Evolutionary conservation across 2,329 filamentous ascomycete species (phyloP).

Genomic region (Parasarocladium wereldwijsianum): DNA sequence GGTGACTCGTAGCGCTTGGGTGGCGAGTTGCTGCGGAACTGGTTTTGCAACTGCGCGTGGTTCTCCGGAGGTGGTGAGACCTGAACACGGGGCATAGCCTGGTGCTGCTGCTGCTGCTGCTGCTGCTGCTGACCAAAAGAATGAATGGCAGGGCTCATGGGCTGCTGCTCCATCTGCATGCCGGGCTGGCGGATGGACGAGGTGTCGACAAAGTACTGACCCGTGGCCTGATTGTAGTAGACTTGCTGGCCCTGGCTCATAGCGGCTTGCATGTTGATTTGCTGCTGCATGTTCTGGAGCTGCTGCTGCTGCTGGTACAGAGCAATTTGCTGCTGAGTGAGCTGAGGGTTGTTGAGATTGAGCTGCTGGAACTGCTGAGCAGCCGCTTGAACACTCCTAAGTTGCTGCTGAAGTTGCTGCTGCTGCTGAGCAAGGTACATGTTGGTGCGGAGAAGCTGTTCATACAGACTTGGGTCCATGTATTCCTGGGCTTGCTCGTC

Average conservation of each 20-base stretch:
- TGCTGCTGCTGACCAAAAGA: constrained; percentile 20
- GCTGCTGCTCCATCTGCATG: constrained; percentile 25
- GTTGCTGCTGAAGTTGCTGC: constrained; percentile 85
- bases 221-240: constrained; percentile 75
- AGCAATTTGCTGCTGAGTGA: constrained; percentile 31
- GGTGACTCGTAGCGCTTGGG: constrained; percentile 56
- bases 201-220: constrained; percentile 71
- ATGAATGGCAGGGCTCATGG: constrained; percentile 19
- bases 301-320: constrained; percentile 30
- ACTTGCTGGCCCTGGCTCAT: constrained; percentile 48
- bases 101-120: constrained; percentile 29
- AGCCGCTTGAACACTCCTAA: constrained; percentile 68
- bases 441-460: constrained; percentile 82
- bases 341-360: constrained; percentile 43
- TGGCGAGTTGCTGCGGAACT: constrained; percentile 48
- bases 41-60: constrained; percentile 19
- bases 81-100: constrained; percentile 57
- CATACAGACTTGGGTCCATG: constrained; percentile 76
- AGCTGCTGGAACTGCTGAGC: constrained; percentile 72
- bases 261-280: constrained; percentile 21
- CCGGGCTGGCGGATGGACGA: constrained; percentile 28
- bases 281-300: constrained; percentile 24
- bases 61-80: constrained; percentile 65
- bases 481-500: constrained; percentile 49
- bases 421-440: constrained; percentile 88